Conservation (phyloP, 177 flowering plant genomes). For the Telopea speciosissima region DNA sequence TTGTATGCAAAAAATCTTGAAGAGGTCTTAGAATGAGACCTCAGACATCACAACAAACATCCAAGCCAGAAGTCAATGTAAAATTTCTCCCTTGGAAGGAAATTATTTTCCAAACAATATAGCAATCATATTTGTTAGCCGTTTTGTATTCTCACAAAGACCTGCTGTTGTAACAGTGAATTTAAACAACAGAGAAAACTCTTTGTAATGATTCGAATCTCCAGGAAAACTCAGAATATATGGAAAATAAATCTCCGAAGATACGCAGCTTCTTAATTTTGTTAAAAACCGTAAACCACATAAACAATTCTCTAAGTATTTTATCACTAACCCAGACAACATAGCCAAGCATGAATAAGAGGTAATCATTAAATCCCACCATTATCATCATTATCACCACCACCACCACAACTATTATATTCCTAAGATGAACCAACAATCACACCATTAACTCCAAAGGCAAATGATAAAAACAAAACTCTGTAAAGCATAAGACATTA, state of each 20-base stretch:
- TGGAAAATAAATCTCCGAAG: too few species aligned
- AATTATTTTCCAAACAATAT: too few species aligned
- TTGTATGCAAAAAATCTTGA: background rate
- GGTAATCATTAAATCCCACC: background rate
- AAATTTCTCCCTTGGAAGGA: too few species aligned
- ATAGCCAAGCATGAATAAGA: too few species aligned
- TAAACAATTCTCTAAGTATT: background rate
- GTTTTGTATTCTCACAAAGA: background rate
- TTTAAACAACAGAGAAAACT: too few species aligned
- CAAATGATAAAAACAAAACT: background rate
- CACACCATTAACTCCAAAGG: background rate
- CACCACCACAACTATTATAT: too few species aligned
- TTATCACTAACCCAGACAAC: background rate
- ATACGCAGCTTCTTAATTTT: too few species aligned
- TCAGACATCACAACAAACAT: background rate
- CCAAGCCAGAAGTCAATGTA: background rate
- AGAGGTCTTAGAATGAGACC: background rate
- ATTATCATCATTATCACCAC: background rate
- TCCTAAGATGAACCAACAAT: background rate
- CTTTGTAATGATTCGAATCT: background rate
- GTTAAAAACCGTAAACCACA: background rate
- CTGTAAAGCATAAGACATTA: constrained; percentile 13
- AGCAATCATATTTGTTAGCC: background rate
- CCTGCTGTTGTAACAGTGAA: background rate
- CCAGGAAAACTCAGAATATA: background rate